A percentile compares a stretch with the other conserved stretches of the same genome.
Conservation (phyloP, 805 yeast genomes). For the Metschnikowia continentalis region DNA sequence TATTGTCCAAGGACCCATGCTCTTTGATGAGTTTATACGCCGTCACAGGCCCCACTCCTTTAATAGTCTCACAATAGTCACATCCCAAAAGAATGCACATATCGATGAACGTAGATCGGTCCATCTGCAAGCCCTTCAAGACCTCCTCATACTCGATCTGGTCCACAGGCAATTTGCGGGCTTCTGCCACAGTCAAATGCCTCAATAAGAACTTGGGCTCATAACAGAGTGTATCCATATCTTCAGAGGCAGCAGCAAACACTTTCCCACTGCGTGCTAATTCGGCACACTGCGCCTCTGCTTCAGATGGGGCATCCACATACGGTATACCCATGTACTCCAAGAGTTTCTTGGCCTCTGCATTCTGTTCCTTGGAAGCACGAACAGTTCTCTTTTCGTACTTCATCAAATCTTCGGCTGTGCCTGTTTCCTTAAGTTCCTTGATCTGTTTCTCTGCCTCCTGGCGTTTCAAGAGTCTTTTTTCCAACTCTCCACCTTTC, state of each 20-base stretch:
- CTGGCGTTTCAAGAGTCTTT: constrained; percentile 74
- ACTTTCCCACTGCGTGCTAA: constrained; percentile 87
- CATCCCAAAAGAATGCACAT: constrained; percentile 92
- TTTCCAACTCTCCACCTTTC: constrained; percentile 89
- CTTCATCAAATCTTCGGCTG: constrained; percentile 68
- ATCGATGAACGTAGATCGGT: constrained; percentile 73
- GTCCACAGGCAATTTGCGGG: constrained; percentile 86
- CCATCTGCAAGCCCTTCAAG: constrained; percentile 73
- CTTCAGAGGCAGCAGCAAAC: constrained; percentile 96
- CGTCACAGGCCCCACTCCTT: constrained; percentile 94
- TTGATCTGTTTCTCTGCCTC: constrained; percentile 76
- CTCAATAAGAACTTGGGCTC: constrained; percentile 79
- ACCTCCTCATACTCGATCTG: constrained; percentile 70
- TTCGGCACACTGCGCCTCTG: constrained; percentile 97
- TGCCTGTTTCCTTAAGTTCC: constrained; percentile 73
- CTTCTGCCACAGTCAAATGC: constrained; percentile 91
- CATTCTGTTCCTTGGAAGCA: constrained; percentile 87
- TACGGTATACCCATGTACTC: constrained; percentile 93
- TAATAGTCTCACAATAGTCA: constrained; percentile 93
- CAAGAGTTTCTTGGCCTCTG: constrained; percentile 80
- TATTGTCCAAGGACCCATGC: constrained; percentile 74
- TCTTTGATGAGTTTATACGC: constrained; percentile 86
- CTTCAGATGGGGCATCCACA: constrained; percentile 94
- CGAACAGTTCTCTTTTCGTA: constrained; percentile 84
- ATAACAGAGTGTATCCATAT: constrained; percentile 97